Percentiles rank a stretch among this genome's conserved stretches.
phyloP scores from a whole-genome alignment of 1,284 basidiomycete species.

The Irpex sp. region DNA sequence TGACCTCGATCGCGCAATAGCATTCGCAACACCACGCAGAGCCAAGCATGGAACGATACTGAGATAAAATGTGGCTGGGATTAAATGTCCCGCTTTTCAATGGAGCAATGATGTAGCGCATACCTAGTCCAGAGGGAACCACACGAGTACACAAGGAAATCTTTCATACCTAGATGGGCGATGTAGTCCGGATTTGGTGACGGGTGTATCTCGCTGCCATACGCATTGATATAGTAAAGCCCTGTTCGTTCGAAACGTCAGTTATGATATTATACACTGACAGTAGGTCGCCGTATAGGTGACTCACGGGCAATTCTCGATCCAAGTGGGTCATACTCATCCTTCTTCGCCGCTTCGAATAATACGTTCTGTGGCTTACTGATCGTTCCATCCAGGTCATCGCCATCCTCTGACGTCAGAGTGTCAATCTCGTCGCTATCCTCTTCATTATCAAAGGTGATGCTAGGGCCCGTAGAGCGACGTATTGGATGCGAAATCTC shows the following conservation, averaged over 20 bases:
- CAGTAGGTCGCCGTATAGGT: background rate
- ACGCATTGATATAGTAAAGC: slow-evolving; percentile 92
- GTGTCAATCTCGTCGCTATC: slow-evolving; percentile 8
- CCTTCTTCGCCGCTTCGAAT: slow-evolving; percentile 57
- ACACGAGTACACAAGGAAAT: slow-evolving; percentile 86
- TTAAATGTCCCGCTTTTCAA: background rate
- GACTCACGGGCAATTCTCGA: slow-evolving; percentile 65
- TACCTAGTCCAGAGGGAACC: slow-evolving; percentile 92
- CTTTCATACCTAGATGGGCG: slow-evolving; percentile 56
- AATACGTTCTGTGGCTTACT: slow-evolving; percentile 56
- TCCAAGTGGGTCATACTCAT: slow-evolving; percentile 54
- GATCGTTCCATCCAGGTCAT: slow-evolving; percentile 48
- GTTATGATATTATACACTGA: too few species aligned
- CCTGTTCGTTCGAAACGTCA: slow-evolving; percentile 35
- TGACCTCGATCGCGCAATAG: slow-evolving; percentile 73
- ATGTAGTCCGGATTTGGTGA: slow-evolving; percentile 84
- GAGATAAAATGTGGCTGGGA: slow-evolving; percentile 4
- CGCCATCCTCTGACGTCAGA: slow-evolving; percentile 17
- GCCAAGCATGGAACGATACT: slow-evolving; percentile 90
- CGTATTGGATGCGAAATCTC: slow-evolving; percentile 92
- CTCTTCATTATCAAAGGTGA: slow-evolving; percentile 22
- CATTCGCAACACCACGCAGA: slow-evolving; percentile 75
- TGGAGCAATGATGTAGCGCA: slow-evolving; percentile 7
- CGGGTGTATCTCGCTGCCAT: slow-evolving; percentile 88
- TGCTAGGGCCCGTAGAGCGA: slow-evolving; percentile 26